phyloP scores from a whole-genome alignment of 2,329 filamentous ascomycete species.

The Nannizzia gypsea region DNA sequence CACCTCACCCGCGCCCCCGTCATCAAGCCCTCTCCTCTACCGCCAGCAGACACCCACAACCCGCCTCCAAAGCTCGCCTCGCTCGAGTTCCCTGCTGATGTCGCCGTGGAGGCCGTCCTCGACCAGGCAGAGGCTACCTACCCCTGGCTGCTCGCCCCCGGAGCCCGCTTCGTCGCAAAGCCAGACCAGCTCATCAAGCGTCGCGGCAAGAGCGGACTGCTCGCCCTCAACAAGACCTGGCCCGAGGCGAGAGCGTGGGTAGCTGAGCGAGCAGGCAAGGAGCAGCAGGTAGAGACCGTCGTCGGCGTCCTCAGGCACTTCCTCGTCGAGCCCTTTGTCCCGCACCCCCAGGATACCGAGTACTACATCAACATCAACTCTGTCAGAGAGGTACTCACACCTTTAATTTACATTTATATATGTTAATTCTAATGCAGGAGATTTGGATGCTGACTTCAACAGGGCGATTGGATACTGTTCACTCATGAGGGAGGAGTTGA shows the following conservation, averaged over 20 bases:
- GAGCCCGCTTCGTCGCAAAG: conserved; percentile 93
- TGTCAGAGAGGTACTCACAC: conserved; percentile 73
- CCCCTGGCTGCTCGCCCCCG: conserved; percentile 79
- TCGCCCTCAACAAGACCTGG: conserved; percentile 97
- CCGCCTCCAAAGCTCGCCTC: conserved; percentile 79
- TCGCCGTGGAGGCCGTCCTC: conserved; percentile 69
- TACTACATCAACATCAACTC: conserved; percentile 99
- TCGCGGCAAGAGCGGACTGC: conserved; percentile 94
- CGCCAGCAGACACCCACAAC: conserved; percentile 76
- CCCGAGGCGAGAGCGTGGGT: conserved; percentile 88
- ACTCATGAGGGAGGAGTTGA: conserved; percentile 99
- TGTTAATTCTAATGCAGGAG: conserved; percentile 10
- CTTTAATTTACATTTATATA: not conserved
- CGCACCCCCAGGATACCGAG: conserved; percentile 87
- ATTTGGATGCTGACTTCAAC: no score
- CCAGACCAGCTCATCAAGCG: conserved; percentile 99
- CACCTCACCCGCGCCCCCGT: conserved; percentile 94
- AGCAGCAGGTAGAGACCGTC: conserved; percentile 83
- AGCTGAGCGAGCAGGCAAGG: conserved; percentile 80
- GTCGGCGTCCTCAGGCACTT: conserved; percentile 85
- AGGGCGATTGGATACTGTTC: conserved; percentile 99
- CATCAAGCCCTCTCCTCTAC: conserved; percentile 95
- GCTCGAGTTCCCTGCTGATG: conserved; percentile 84
- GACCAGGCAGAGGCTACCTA: conserved; percentile 93
- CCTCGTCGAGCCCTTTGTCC: conserved; percentile 96